Evolutionary conservation across 2,329 filamentous ascomycete genomes (phyloP), one percentile per base, ranked within the genome.

Genomic region (Penicillium decumbens): DNA sequence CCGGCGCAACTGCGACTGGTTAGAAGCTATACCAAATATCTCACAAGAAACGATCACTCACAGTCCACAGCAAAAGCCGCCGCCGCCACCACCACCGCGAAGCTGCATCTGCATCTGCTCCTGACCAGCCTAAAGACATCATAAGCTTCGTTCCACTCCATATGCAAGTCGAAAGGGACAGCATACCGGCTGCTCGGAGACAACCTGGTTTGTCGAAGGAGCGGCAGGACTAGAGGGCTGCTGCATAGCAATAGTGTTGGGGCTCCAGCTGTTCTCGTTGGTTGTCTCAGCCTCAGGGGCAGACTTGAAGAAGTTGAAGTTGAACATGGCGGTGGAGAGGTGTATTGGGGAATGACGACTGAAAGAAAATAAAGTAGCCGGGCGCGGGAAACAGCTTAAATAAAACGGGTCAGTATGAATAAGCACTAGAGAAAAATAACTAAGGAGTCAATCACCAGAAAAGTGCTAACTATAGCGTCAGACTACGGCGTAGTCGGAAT

Each of bases 41-140:
- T 24, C 37, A 25, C 15, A 39, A 25, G 47, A 7, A 9, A 18
- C 8, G 4, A 5, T n/a, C 3, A 61, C 65, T 50, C 56, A 69
- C 66, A 68, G 57, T 63, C 66, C 66, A 30, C 66, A 69, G 60
- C 66, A 69, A 27, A 68, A 24, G 41, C 58, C 64, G 33, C 58
- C 64, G 33, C 63, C 65, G 35, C 51, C 59, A 24, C 59, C 59
- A 55, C 65, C 66, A 49, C 66, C 66, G 20, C 66, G 66, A 33
- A 69, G 61, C 45, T 60, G 55, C 63, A 66, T 63, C 41, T 63
- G 15, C 15, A 18, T 18, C 15, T 18, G 56, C 51, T 66, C 63
- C 44, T 62, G 61, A 44, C 41, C 33, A 38, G 56, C 29, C 62
- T 62, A 15, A 8, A 46, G 18, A 13, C 1, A 40, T 15, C n/a